These are phyloP conservation scores for Neurospora sp. DNA, from an alignment of 495 filamentous ascomycete genomes.

Conservation along the genomic window DNA sequence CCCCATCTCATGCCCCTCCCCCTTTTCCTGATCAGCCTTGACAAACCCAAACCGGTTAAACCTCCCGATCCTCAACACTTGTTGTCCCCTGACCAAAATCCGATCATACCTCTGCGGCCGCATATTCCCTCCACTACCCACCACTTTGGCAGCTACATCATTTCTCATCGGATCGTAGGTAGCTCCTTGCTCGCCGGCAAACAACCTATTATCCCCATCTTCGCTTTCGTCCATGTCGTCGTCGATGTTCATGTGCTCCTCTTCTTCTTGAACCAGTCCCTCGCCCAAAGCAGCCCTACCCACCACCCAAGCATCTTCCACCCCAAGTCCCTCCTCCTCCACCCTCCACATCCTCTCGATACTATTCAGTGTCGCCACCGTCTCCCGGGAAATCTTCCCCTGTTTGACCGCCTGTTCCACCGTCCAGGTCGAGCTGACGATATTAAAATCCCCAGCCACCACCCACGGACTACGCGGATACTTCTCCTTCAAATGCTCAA, in stretches of 20 bases:
- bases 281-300: constrained; percentile 23
- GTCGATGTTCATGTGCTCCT: not conserved
- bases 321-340: constrained; percentile 7
- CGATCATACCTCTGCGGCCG: constrained; percentile 52
- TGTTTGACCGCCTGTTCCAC: constrained; percentile 35
- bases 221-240: constrained; percentile 7
- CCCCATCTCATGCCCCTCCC: constrained; percentile 1
- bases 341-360: constrained; percentile 28
- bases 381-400: constrained; percentile 31
- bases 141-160: constrained; percentile 34
- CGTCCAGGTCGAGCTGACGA: constrained; percentile 39
- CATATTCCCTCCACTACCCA: constrained; percentile 27
- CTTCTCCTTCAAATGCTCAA: constrained; percentile 25
- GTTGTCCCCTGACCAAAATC: constrained; percentile 36
- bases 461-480: constrained; percentile 36
- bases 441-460: constrained; percentile 49
- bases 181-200: constrained; percentile 44
- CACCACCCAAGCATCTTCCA: constrained; percentile 35
- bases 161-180: constrained; percentile 47
- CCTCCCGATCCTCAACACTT: constrained; percentile 19
- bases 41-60: constrained; percentile 43
- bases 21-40: constrained; percentile 1
- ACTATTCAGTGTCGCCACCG: constrained; percentile 16
- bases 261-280: not conserved
- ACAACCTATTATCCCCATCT: constrained; percentile 8